Base-by-base conservation (phyloP, 306 rosid genomes). In the Castanea mollissima region DNA sequence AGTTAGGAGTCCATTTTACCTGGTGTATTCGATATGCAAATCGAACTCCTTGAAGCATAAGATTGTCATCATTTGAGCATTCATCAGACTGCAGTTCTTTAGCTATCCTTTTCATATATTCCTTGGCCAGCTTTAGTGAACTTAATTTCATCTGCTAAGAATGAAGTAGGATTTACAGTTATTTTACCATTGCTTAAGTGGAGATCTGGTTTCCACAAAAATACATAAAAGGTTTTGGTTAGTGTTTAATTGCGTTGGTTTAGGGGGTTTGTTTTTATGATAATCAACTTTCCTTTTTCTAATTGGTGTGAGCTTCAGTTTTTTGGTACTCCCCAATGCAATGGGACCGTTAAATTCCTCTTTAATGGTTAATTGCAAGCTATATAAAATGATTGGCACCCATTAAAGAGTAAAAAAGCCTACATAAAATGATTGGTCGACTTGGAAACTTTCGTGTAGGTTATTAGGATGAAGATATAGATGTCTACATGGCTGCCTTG, bases 1-100 rank as follows among this genome's bases (percentile, higher is more conserved):
- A 49, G 34, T 0, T 8, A 18, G 23, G 56, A 16, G 23, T 12
- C 74, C 14, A 65, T 13, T 34, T 62, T 85, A 94, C 99, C 95
- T 94, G 99, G 81, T 94, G 99, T n/a, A 86, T 88, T 62, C 99
- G 86, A 81, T 91, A 88, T 68, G 97, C 97, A 78, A 88, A 94
- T 29, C 88, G 85, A 35, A 91, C 92, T 73, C 95, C 99, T 81
- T 87, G 97, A 52, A 92, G 84, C 49, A 90, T 75, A 23, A 90
- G 91, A 63, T 81, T 86, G 6, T 88, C 97, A 73, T 84, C 82
- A 34, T 83, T 86, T 35, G 80, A 81, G 41, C 85, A 64, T 35
- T 92, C 98, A 4, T 34, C 38, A 8, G 84, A 76, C 59, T 35
- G 73, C 19, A 87, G 41, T 72, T 94, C 97, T 68, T 76, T 91